Base-by-base conservation (phyloP, 1,284 basidiomycete species). In the Malassezia caprae region DNA sequence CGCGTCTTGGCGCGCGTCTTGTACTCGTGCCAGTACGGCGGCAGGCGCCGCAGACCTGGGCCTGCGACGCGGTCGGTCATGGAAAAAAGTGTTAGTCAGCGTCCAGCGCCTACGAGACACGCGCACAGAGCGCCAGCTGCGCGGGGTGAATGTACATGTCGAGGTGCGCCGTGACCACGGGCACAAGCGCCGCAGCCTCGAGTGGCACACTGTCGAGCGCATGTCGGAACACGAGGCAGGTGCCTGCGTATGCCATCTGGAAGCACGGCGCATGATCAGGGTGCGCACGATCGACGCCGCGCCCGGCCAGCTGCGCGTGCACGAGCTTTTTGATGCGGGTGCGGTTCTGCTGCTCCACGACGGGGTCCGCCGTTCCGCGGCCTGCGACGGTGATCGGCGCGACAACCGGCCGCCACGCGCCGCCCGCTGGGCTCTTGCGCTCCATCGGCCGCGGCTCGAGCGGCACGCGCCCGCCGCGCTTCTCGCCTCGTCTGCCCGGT, bases 1-100 rank as follows among this genome's bases (percentile, higher is more conserved):
- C 91, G 81, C 59, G 84, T 82, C 76, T 96, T 96, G 23, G 89
- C 88, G 81, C 87, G 91, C 0, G 90, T 94, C 19, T 83, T 85
- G 75, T 90, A 80, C 12, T 77, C 75, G 61, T 62, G 78, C 78
- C 79, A 60, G 54, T 62, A 62, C 4, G 60, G 60, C 39, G 49
- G 27, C 15, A 57, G 50, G 19, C 55, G 55, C 45, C 55, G 55
- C 40, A 57, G 45, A 4, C 55, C 55, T n/a, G 55, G 55, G 21
- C 44, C 50, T 8, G 54, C 53, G 13, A 35, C 42, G n/a, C 54
- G 26, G 21, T 56, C 54, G 21, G 48, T 26, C 54, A 56, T 55
- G 27, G 39, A 24, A 45, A 10, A 27, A 45, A 12, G 17, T 7
- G 26, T 37, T 28, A 48, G 24, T 32, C 44, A 34, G 27, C 27